phyloP scores from a whole-genome alignment of 331 rosid genomes.

The Rhamnella rubrinervis region DNA sequence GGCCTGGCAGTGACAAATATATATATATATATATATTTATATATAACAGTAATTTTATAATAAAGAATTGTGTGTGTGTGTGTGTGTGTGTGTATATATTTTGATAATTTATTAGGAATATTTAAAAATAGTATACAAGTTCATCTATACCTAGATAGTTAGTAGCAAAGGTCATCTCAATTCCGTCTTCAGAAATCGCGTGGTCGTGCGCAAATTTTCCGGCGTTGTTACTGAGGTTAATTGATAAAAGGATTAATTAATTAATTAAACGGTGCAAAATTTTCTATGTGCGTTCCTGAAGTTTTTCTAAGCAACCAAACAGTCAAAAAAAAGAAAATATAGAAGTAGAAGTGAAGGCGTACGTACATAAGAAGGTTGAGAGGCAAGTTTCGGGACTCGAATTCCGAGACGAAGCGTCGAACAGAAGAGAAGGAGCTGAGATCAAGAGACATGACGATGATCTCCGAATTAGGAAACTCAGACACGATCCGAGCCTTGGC shows the following conservation, averaged over 20 bases:
- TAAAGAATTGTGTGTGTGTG: no score
- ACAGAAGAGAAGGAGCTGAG: slow-evolving; percentile 77
- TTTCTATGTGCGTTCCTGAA: neutral
- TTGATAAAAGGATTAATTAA: neutral
- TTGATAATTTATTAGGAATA: neutral
- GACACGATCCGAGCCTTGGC: slow-evolving; percentile 54
- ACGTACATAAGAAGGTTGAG: slow-evolving; percentile 76
- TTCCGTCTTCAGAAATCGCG: slow-evolving; percentile 81
- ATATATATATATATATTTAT: neutral
- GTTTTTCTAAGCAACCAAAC: slow-evolving; percentile 22
- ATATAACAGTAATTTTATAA: neutral
- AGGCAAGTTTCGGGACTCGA: slow-evolving; percentile 61
- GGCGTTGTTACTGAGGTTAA: slow-evolving; percentile 68
- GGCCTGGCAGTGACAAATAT: slow-evolving; percentile 43
- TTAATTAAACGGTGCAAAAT: neutral
- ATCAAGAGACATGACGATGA: slow-evolving; percentile 71
- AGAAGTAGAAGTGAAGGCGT: neutral
- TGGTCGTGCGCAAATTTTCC: slow-evolving; percentile 79
- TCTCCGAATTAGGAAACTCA: slow-evolving; percentile 54
- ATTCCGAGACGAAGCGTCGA: slow-evolving; percentile 51
- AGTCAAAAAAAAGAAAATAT: neutral
- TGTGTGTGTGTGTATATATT: no score
- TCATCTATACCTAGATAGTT: slow-evolving; percentile 61
- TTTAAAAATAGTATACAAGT: neutral
- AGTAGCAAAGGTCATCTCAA: slow-evolving; percentile 92